Evolutionary conservation across 148 eudicot species (phyloP).

Genomic region (Rhododendron kiyosumense): DNA sequence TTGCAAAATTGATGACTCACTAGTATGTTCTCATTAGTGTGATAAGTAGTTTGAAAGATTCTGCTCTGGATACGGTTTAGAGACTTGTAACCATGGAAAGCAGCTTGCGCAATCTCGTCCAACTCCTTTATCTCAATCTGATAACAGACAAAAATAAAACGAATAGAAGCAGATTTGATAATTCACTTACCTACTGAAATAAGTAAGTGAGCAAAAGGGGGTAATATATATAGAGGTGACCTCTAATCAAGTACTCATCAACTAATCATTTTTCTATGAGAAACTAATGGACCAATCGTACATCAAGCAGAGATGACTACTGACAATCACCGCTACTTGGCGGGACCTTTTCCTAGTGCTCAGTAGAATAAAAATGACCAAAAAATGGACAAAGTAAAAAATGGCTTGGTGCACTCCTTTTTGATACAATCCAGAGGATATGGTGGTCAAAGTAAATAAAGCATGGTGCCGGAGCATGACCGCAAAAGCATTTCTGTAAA

Average conservation of each 20-base stretch:
- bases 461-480: background rate
- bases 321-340: background rate
- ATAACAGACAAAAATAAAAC: constrained; percentile 14
- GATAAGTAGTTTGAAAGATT: constrained; percentile 76
- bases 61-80: constrained; percentile 98
- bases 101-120: constrained; percentile 98
- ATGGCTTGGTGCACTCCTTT: background rate
- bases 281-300: background rate
- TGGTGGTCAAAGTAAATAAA: background rate
- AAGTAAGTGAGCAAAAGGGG: background rate
- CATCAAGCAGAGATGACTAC: background rate
- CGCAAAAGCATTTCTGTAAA: background rate
- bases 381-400: background rate
- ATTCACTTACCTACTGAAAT: background rate
- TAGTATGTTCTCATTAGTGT: constrained; percentile 81
- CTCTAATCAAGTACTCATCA: background rate
- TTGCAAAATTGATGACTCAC: constrained; percentile 41
- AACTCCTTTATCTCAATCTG: constrained; percentile 93
- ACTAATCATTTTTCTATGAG: background rate
- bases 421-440: background rate
- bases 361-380: background rate
- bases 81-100: constrained; percentile 86
- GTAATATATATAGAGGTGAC: background rate
- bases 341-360: background rate
- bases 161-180: background rate